Percentiles rank a stretch among this genome's conserved stretches.
These are phyloP conservation scores for Zymoseptoria tritici DNA, from an alignment of 2,329 filamentous ascomycete genomes.

Conservation along the genomic window DNA sequence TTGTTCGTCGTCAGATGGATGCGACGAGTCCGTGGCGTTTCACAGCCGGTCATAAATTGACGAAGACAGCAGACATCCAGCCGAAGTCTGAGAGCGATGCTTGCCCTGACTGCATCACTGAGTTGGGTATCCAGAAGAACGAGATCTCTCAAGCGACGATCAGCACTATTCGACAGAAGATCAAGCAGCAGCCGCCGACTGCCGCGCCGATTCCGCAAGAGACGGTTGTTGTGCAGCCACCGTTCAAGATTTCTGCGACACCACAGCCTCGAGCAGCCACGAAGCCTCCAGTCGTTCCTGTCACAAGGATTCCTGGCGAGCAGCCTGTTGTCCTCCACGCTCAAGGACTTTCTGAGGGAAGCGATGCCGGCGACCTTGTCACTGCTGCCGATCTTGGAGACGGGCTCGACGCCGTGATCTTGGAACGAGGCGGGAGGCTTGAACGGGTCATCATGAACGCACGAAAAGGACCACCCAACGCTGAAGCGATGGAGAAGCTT, in stretches of 20 bases:
- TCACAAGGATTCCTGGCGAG: neutral
- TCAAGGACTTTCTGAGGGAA: neutral
- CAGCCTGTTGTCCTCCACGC: conserved; percentile 2
- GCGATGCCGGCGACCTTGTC: conserved; percentile 4
- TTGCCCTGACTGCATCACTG: conserved; percentile 28
- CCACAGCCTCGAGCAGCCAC: neutral
- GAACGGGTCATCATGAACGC: conserved; percentile 35
- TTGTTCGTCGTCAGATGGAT: conserved; percentile 21
- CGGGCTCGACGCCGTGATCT: conserved; percentile 35
- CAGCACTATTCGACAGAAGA: neutral
- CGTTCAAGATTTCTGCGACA: neutral
- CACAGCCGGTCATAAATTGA: conserved; percentile 1
- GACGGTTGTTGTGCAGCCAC: neutral
- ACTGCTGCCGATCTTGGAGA: conserved; percentile 29
- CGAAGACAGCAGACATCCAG: neutral
- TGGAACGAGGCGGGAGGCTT: conserved; percentile 34
- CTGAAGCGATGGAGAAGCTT: conserved; percentile 18
- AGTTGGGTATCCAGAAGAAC: conserved; percentile 21
- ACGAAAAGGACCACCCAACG: conserved; percentile 15
- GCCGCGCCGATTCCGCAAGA: neutral
- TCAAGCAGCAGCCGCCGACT: neutral
- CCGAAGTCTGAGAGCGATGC: conserved; percentile 13
- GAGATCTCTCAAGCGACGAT: conserved; percentile 7
- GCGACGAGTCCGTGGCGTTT: conserved; percentile 26
- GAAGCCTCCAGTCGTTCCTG: neutral